A percentile compares a stretch with the other conserved stretches of the same genome.
These are phyloP conservation scores for Aureoboletus auriporus DNA, from an alignment of 768 basidiomycete genomes.

Conservation along the genomic window DNA sequence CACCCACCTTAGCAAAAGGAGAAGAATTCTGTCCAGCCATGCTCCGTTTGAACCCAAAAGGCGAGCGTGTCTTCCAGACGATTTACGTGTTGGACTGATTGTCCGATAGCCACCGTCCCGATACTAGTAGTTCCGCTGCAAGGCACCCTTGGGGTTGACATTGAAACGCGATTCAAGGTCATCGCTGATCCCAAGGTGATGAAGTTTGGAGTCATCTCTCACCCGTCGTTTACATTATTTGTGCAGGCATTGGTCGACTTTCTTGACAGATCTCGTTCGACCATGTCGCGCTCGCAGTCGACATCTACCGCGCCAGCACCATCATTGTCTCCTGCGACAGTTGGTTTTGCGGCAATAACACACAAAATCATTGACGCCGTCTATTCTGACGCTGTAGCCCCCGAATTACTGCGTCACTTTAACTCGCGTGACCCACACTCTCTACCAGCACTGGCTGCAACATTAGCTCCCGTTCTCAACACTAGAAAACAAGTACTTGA, in stretches of 20 bases:
- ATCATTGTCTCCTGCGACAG: slow-evolving; percentile 72
- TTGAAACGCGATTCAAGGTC: slow-evolving; percentile 78
- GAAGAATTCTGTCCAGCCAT: slow-evolving; percentile 76
- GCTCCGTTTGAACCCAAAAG: slow-evolving; percentile 74
- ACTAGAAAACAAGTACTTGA: slow-evolving; percentile 48
- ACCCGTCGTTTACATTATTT: background rate
- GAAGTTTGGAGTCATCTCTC: background rate
- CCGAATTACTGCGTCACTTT: slow-evolving; percentile 53
- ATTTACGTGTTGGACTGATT: slow-evolving; percentile 8
- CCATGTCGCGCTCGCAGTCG: slow-evolving; percentile 62
- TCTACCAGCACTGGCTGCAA: slow-evolving; percentile 44
- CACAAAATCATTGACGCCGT: slow-evolving; percentile 43
- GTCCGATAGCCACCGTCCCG: slow-evolving; percentile 65
- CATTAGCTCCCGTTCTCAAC: slow-evolving; percentile 38
- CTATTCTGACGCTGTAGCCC: slow-evolving; percentile 61
- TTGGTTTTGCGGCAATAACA: slow-evolving; percentile 47
- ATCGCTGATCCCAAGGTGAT: slow-evolving; percentile 65
- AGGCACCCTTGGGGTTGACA: slow-evolving; percentile 63
- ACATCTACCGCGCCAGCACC: slow-evolving; percentile 74
- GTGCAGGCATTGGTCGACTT: slow-evolving; percentile 70
- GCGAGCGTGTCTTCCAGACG: slow-evolving; percentile 28
- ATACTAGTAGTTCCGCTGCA: slow-evolving; percentile 81
- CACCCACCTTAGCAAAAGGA: slow-evolving; percentile 52
- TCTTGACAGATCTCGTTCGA: slow-evolving; percentile 77
- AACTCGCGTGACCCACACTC: slow-evolving; percentile 57